Evolutionary conservation across 225 moss, liverwort and hornwort genomes (phyloP), one percentile per base, ranked within the genome.

Genomic region (Polytrichum commune): DNA sequence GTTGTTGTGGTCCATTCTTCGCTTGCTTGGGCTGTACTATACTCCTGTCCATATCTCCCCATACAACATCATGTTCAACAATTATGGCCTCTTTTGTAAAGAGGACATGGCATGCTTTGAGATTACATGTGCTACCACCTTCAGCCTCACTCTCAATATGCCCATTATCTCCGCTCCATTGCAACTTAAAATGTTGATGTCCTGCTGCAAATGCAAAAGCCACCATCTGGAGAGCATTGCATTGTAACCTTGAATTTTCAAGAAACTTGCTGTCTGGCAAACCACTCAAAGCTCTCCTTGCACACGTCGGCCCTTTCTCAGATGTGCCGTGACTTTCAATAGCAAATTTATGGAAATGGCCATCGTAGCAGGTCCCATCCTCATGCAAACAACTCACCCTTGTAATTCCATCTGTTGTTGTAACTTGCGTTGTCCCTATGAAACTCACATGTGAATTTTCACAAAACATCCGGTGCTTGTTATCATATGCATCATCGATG

Each of bases 341-440:
- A 61, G 18, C 38, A 28, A 71, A 71, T 5, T 71, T 53, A 27
- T 63, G 23, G 16, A 71, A 46, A 5, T 18, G 6, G 28, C 71
- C 71, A 53, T 1, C 6, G 20, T 25, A 71, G 16, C 18, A 46
- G 16, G 35, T 61, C 33, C 62, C 62, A 27, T 71, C 62, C 8
- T 9, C 6, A 25, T 71, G 1, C 4, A 63, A 10, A 7, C 62
- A 71, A 8, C 19, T 62, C 3, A 62, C 25, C 19, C 1, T 20
- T 8, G 71, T 63, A 6, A 38, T 7, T 27, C 46, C 61, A 27
- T 62, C 62, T 2, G 6, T 20, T 2, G 38, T 71, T 26, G 62
- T 46, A 62, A 71, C 62, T 71, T 62, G 18, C 3, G 62, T 6
- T 27, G 19, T 5, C 26, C 71, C 71, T 1, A 13, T 18, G 20